Evolutionary conservation across 176 grass and related monocot species (phyloP).

Genomic region (Oryza glaberrima): DNA sequence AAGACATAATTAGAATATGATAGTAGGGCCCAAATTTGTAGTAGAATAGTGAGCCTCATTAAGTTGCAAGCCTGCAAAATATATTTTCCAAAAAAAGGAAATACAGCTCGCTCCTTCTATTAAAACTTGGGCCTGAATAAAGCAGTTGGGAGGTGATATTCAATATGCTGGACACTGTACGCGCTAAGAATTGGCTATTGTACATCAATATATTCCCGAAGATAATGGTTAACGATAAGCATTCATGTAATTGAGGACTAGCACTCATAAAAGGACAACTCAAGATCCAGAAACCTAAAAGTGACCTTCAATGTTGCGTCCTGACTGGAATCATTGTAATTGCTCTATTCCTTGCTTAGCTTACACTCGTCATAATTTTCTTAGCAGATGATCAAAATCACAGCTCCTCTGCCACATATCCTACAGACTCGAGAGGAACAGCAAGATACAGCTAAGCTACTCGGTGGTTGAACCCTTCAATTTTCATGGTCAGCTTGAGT

Average conservation of each 20-base stretch:
- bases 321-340: constrained; percentile 30
- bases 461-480: constrained; percentile 13
- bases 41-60: not conserved
- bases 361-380: constrained; percentile 7
- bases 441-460: not conserved
- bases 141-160: not conserved
- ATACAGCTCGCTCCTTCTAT: not conserved
- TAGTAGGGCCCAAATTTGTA: not conserved
- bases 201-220: not conserved
- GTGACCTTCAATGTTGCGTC: not conserved
- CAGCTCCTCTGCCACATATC: constrained; percentile 58
- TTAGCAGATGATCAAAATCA: constrained; percentile 70
- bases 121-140: not conserved
- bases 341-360: not conserved
- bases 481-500: not conserved
- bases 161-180: not conserved
- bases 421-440: constrained; percentile 61
- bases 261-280: not conserved
- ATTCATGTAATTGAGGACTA: not conserved
- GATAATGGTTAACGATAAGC: not conserved
- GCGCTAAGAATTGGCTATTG: not conserved
- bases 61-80: not conserved
- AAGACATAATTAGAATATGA: constrained; percentile 2
- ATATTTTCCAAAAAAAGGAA: not conserved
- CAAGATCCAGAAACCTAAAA: not conserved